These are phyloP conservation scores for Penicillium sp. DNA, from an alignment of 2,329 filamentous ascomycete genomes.

Conservation along the genomic window DNA sequence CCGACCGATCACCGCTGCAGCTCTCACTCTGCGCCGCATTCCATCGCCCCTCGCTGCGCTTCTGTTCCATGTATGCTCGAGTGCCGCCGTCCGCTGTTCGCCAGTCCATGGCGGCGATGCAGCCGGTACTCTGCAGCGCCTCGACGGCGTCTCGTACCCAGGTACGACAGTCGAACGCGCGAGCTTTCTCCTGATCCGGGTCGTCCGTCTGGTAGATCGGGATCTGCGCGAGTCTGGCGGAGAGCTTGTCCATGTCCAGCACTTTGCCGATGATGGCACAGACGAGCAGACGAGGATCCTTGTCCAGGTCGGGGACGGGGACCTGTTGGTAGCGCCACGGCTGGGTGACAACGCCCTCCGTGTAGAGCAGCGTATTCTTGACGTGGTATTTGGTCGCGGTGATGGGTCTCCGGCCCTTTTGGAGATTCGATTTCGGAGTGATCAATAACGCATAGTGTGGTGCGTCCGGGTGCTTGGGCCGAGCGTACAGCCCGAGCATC, in stretches of 20 bases:
- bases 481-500: constrained; percentile 5
- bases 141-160: constrained; percentile 3
- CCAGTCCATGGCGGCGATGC: not conserved
- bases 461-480: constrained; percentile 6
- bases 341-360: not conserved
- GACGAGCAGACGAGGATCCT: constrained; percentile 1
- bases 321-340: constrained; percentile 2
- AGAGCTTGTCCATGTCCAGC: not conserved
- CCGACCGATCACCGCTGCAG: not conserved
- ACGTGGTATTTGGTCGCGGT: constrained; percentile 10
- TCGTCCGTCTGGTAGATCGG: constrained; percentile 3
- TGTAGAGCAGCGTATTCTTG: constrained; percentile 1
- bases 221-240: not conserved
- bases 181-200: not conserved
- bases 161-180: constrained; percentile 1
- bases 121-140: not conserved
- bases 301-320: not conserved
- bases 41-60: not conserved
- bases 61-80: not conserved
- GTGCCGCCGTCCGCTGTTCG: not conserved
- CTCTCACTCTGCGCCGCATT: not conserved
- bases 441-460: constrained; percentile 7
- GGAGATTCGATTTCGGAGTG: constrained; percentile 3
- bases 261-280: constrained; percentile 5
- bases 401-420: not conserved